Evolutionary conservation across 441 rosid genomes (phyloP), one percentile per base, ranked within the genome.

Genomic region (Arabidopsis hybrid): DNA sequence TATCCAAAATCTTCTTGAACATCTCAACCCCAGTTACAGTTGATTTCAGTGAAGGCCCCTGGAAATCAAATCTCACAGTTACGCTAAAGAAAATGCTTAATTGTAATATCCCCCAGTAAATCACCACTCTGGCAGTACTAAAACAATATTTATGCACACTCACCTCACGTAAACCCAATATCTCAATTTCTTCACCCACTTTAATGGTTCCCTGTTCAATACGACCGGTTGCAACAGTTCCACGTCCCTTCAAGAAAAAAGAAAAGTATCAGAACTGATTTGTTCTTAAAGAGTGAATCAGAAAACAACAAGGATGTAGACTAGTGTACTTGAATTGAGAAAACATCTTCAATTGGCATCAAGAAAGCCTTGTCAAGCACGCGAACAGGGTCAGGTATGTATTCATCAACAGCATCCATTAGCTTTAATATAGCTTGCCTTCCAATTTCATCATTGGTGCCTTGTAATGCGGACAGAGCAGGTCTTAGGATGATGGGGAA

Each of bases 151-250:
- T 12, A 50, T 46, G 17, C 64, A 58, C 8, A 61, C 62, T 78
- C 74, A 96, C 99, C 89, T 82, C 78, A 13, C 49, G 82, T 77
- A 93, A 82, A 29, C 99, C 99, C 90, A 91, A 86, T 65, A 96
- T 67, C 77, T 96, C 99, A 85, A 96, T 97, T 90, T 96, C 99
- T 69, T 96, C 99, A 35, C 99, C 98, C 73, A 92, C 99, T 87
- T 96, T 96, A 45, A 96, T 87, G 64, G 77, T 82, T 43, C 99
- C 99, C 77, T 93, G 98, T 77, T 96, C 98, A 57, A 96, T 86
- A 71, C 98, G 99, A 40, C 99, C 99, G 13, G 98, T 96, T 58
- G 98, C 92, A 85, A 96, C 99, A 68, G 99, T 96, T 83, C 98
- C 99, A 82, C 99, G 98, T 36, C 99, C 99, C 99, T 95, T 81